Evolutionary conservation across 192 early-diverging fungal genomes (phyloP).

Genomic region (Coemansia sp.): DNA sequence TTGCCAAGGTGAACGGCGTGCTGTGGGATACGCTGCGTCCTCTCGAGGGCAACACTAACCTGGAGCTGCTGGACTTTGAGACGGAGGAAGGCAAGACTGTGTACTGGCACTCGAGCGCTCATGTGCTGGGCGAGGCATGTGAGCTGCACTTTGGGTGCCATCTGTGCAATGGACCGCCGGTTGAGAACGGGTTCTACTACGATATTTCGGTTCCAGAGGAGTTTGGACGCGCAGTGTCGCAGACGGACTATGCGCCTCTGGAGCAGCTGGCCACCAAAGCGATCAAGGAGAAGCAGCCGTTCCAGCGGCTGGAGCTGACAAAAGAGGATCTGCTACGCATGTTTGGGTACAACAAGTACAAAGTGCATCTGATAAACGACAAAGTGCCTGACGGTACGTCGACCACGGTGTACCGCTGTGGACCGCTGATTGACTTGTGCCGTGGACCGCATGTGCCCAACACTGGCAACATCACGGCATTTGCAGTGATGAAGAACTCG

Average conservation of each 20-base stretch:
- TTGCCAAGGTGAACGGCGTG: slow-evolving; percentile 90
- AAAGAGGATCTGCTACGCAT: slow-evolving; percentile 94
- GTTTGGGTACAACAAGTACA: slow-evolving; percentile 99
- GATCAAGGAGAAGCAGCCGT: slow-evolving; percentile 94
- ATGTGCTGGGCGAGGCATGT: slow-evolving; percentile 95
- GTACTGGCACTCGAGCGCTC: slow-evolving; percentile 98
- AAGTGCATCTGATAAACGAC: slow-evolving; percentile 88
- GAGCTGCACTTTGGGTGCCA: slow-evolving; percentile 98
- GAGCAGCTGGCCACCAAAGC: slow-evolving; percentile 85
- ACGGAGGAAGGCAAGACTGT: slow-evolving; percentile 88
- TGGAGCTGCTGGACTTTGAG: slow-evolving; percentile 96
- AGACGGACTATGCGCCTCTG: slow-evolving; percentile 82
- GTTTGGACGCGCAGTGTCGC: slow-evolving; percentile 66
- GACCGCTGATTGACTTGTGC: slow-evolving; percentile 97
- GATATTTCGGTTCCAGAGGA: slow-evolving; percentile 82
- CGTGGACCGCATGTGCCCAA: slow-evolving; percentile 93
- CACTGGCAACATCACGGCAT: slow-evolving; percentile 91
- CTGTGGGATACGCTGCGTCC: slow-evolving; percentile 90
- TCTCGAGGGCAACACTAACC: slow-evolving; percentile 72
- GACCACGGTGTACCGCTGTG: slow-evolving; percentile 98
- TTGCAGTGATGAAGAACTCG: slow-evolving; percentile 95
- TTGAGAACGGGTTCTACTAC: slow-evolving; percentile 96
- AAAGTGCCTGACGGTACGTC: slow-evolving; percentile 91
- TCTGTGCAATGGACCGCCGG: slow-evolving; percentile 89
- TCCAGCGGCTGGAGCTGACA: slow-evolving; percentile 82